Evolutionary conservation across 306 rosid species (phyloP), one percentile per base, ranked within the genome.

Genomic region (Sicyos edulis): DNA sequence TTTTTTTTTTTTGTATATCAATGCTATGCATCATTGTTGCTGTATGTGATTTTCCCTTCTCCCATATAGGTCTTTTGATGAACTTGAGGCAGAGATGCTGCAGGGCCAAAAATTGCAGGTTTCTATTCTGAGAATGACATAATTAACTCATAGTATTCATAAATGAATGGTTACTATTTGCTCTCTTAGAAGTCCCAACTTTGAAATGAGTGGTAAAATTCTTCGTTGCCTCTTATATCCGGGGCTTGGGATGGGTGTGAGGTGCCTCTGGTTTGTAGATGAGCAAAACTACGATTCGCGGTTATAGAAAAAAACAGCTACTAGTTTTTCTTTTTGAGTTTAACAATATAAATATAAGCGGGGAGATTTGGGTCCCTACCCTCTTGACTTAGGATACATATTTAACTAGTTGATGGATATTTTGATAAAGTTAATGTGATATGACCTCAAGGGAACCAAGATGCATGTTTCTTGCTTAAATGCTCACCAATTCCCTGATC

Each of bases 61-160:
- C 49, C 59, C 53, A 68, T 55, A 52, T 55, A 92, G 98, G 80
- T 86, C 98, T 55, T 92, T 90, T 54, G 96, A 92, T 26, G 86
- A 92, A 71, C 96, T 92, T 73, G 98, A 92, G 85, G 92, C 85
- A 52, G 88, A 86, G 70, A 81, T 92, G 88, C 82, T 92, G 72
- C 87, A 79, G 75, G 98, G 98, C 80, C 98, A 92, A 80, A 92
- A 88, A 82, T 82, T 92, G 83, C 98, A 92, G 98, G 98, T 90
- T 63, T 50, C 10, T 10, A 57, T 40, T 51, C 21, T 16, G 0
- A 37, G 13, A 32, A 9, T 21, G 42, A 21, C 72, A 45, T 67
- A 6, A 47, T 47, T 47, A n/a, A 67, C 72, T 67, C 15, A 42
- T 42, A 34, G 69, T 12, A 10, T 64, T 19, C n/a, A 0, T 63